Evolutionary conservation across 2,329 filamentous ascomycete species (phyloP), one percentile per base, ranked within the genome.

Genomic region (Aspergillus fischeri): DNA sequence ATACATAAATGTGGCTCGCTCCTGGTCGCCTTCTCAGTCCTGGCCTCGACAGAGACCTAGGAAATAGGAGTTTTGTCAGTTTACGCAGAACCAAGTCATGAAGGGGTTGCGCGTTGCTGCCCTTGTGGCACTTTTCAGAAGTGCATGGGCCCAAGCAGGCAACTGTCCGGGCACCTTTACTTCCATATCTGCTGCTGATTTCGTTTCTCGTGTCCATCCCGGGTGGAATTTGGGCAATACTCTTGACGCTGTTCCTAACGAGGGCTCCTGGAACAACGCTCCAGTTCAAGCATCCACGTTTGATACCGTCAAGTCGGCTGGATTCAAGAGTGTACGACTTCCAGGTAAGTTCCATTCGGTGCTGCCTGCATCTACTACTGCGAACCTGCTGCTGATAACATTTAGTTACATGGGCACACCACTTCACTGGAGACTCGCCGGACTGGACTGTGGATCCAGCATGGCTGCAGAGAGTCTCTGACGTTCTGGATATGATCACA

Each of bases 201-300:
- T 74, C 52, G 72, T 84, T 50, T 73, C 74, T 4, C 76, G 73
- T 8, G 73, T 84, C 44, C 81, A 81, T 51, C 80, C 82, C 0
- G 83, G 83, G 7, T 86, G 83, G 83, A 86, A 86, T 60, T 63
- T 85, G 8, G 84, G 83, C 9, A 86, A 86, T 55, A 84, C 82
- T 0, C 75, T 86, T 29, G 84, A 86, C 64, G 81, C 82, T 1
- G 70, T 78, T 7, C 78, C 82, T 4, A 73, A 78, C 51, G 84
- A 86, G 65, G 82, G 81, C 4, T 81, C 78, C 2, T 86, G 83
- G 83, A 83, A 83, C 61, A 86, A 86, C 56, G 74, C 78, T 0
- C 76, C 80, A 0, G 81, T 84, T 0, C 72, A 77, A 5, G 72
- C 71, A 2, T 66, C 67, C 1, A 84, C 81, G 0, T 83, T 86